phyloP scores from a whole-genome alignment of 768 basidiomycete genomes.

The Russula sp. region DNA sequence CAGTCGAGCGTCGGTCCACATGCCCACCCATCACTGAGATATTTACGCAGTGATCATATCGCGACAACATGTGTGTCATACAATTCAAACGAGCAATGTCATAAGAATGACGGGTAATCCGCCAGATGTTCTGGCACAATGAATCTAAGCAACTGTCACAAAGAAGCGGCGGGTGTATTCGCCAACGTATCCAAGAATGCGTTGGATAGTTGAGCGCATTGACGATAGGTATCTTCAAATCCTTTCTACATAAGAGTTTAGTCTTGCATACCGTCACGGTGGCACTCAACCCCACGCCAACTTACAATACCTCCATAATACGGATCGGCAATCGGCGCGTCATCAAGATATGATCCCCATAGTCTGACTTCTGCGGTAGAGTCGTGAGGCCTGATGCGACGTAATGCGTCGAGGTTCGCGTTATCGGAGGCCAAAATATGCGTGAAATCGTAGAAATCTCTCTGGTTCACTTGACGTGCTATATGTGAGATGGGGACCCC shows the following conservation, averaged over 20 bases:
- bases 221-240: conserved; percentile 74
- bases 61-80: neutral
- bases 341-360: conserved; percentile 77
- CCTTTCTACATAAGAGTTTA: conserved; percentile 41
- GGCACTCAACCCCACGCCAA: conserved; percentile 12
- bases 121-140: neutral
- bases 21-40: conserved; percentile 71
- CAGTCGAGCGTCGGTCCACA: conserved; percentile 74
- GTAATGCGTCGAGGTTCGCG: conserved; percentile 60
- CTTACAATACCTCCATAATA: conserved; percentile 70
- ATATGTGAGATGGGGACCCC: conserved; percentile 61
- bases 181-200: conserved; percentile 71
- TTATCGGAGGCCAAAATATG: conserved; percentile 85
- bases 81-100: neutral
- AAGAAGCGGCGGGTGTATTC: conserved; percentile 26
- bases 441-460: conserved; percentile 71
- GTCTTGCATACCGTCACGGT: neutral
- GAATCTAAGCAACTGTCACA: neutral
- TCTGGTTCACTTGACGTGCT: conserved; percentile 55
- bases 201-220: conserved; percentile 66
- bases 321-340: conserved; percentile 72
- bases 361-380: conserved; percentile 61
- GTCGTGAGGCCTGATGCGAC: conserved; percentile 42
- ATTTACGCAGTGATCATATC: neutral
- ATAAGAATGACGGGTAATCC: neutral